A percentile compares a stretch with the other conserved stretches of the same genome.
Evolutionary conservation across 768 basidiomycete genomes (phyloP).

Genomic region (Lenzites betulinus): DNA sequence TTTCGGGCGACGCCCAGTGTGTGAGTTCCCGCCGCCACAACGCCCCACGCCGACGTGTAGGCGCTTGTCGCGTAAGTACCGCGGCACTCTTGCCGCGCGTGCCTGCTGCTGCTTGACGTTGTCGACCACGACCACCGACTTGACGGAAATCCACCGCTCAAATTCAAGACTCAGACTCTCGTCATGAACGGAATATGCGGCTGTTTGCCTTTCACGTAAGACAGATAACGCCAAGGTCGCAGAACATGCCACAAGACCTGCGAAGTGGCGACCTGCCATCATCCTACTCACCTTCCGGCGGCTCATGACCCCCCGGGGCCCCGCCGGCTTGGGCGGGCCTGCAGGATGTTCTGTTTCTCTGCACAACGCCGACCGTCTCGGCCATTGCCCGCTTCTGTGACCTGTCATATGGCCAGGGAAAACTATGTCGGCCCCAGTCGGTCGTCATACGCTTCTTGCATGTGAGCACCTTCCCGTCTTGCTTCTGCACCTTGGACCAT

Average conservation of each 20-base stretch:
- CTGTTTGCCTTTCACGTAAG: no score
- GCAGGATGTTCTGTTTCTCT: neutral
- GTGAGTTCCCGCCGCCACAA: no score
- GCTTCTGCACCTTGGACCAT: neutral
- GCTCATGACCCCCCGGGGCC: constrained; percentile 12
- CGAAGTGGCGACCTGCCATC: neutral
- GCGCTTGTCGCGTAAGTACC: neutral
- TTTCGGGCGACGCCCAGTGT: no score
- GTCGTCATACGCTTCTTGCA: no score
- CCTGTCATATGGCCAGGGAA: constrained; percentile 1
- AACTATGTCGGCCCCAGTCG: no score
- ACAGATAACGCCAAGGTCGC: neutral
- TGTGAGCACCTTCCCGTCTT: neutral
- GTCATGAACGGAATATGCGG: neutral
- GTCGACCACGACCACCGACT: neutral
- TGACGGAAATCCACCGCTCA: no score
- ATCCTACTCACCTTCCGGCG: neutral
- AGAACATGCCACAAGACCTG: neutral
- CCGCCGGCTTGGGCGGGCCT: constrained; percentile 6
- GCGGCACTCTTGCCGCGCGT: neutral
- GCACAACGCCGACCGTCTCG: neutral
- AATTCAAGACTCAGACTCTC: no score
- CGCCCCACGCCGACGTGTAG: constrained; percentile 2
- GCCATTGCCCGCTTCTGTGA: neutral
- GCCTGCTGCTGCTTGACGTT: neutral